Evolutionary conservation across 2,329 filamentous ascomycete genomes (phyloP), one percentile per base, ranked within the genome.

Genomic region (Botrytis deweyae): DNA sequence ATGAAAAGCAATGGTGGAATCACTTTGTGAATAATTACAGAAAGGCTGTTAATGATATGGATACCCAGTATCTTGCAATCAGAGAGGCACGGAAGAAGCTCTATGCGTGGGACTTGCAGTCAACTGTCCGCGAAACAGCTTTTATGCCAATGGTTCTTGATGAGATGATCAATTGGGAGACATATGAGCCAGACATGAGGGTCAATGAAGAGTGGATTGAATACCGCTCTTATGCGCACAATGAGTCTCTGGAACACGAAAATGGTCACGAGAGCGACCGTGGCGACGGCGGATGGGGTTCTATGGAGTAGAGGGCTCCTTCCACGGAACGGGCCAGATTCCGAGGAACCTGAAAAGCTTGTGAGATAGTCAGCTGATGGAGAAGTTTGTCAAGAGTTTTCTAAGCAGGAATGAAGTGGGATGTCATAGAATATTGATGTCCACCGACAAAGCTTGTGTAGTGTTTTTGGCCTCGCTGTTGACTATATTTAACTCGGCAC

Each of bases 361-460:
- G 29, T 59, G 2, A 59, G 5, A 29, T 16, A 59, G 29, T 59
- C 29, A 10, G 58, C 10, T 0, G 3, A 1, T 36, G 58, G 16
- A 36, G 6, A 5, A 59, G 16, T 36, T 2, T 59, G 55, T 20
- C 33, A 4, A 10, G 10, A 8, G 2, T 8, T 10, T 25, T 12
- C 16, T 16, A 16, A 8, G 10, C 22, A n/a, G 10, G 49, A 52
- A 49, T 49, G 20, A 20, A 49, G 8, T 22, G 20, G 7, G 20
- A 2, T 2, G 7, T 20, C 7, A 49, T 49, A 9, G 8, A 22
- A 10, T 25, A 25, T 58, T 58, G n/a, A 29, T 16, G 4, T 18
- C 5, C 16, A 29, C 4, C 5, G 6, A 16, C n/a, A 12, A 16
- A 7, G 5, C 1, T 18, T 10, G 16, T 2, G n/a, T 58, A 5